Base-by-base conservation (phyloP, 306 rosid species). In the Boehmeria nivea region DNA sequence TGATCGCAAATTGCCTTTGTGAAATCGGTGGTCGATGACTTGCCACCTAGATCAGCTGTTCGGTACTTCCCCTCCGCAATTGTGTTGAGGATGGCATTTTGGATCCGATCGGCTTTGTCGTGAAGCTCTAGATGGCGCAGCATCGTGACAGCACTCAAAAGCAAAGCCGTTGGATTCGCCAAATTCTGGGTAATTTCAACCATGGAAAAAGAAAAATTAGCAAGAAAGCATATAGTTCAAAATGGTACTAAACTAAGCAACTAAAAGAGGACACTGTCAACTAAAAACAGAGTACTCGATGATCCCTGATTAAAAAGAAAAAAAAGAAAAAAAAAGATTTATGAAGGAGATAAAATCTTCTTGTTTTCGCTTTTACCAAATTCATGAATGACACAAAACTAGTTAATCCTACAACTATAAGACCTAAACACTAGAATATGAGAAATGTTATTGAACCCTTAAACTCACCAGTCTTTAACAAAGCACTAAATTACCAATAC, bases 101-200 rank as follows among this genome's bases (percentile, higher is more conserved):
- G 99, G 61, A 93, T 87, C 67, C 46, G 72, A 14, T 79, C 82
- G 0, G 99, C 96, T 77, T 81, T 83, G 71, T 85, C 89, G 39
- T 85, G 64, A 51, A 87, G 80, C 59, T 85, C 60, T 77, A 93
- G 67, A 81, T 93, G 96, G 56, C 84, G 96, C 55, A 87, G 78
- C 96, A 93, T 87, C 17, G 95, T 7, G 42, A 93, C 99, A 60
- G 76, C 34, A 69, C 99, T 91, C 68, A 91, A 75, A 45, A 91
- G 77, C 73, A 91, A 82, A 37, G 99, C 99, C 60, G 96, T 93
- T 28, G 96, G 99, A 64, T 93, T 93, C 34, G 96, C 99, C 88
- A 93, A 54, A 63, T 93, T 85, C 99, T 93, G 65, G 42, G 22
- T 4, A 4, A 31, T 31, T 31, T 31, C 36, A 31, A 31, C 36